These are phyloP conservation scores for Cladobotryum protrusum DNA, from an alignment of 2,329 filamentous ascomycete species.

Conservation along the genomic window DNA sequence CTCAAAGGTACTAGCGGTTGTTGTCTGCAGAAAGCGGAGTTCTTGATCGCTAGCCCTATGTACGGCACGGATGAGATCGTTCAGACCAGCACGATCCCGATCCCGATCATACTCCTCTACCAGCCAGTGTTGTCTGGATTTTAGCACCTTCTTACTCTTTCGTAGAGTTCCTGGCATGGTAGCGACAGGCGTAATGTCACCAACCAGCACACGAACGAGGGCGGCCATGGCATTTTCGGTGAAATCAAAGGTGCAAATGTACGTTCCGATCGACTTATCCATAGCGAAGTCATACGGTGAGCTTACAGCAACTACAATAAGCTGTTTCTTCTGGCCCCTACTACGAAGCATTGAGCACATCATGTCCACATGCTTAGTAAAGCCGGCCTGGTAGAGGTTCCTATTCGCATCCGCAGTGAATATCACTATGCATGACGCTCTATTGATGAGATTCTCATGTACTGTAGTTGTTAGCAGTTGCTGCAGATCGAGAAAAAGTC, in stretches of 20 bases:
- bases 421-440: constrained; percentile 81
- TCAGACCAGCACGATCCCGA: constrained; percentile 65
- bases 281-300: constrained; percentile 96
- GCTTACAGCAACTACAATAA: constrained; percentile 88
- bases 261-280: constrained; percentile 84
- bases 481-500: background rate
- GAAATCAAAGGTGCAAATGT: constrained; percentile 94
- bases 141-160: constrained; percentile 79
- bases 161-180: constrained; percentile 68
- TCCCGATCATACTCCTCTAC: constrained; percentile 82
- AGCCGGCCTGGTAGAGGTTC: constrained; percentile 88
- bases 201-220: constrained; percentile 76
- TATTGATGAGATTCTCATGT: constrained; percentile 86
- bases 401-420: constrained; percentile 91
- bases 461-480: constrained; percentile 37
- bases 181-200: constrained; percentile 57
- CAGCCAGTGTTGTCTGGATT: constrained; percentile 91
- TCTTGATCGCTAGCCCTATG: constrained; percentile 61
- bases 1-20: constrained; percentile 69
- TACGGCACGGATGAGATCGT: constrained; percentile 66
- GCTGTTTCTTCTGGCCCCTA: constrained; percentile 74
- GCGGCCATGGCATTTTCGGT: constrained; percentile 87
- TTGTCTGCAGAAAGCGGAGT: constrained; percentile 62
- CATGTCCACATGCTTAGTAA: constrained; percentile 94
- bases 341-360: constrained; percentile 81